Base-by-base conservation (phyloP, 345 rosid genomes). In the Pistacia vera region DNA sequence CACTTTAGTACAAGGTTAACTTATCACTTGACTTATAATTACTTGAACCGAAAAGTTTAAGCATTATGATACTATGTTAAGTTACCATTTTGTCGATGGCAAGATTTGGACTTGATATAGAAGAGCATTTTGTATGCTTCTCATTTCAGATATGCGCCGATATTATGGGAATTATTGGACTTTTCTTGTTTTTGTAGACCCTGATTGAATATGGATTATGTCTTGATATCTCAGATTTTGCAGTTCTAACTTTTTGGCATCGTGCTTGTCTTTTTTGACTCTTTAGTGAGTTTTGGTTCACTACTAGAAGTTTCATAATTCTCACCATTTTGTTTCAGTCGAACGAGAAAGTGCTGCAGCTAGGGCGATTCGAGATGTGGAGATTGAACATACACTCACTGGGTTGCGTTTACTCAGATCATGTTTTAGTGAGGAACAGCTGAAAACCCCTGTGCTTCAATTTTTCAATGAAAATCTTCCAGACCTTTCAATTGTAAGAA, bases 351-450 rank as follows among this genome's bases (percentile, higher is more conserved):
- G 81, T 68, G 90, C 85, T 74, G 98, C 97, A 62, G 82, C 91
- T 20, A 93, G 90, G 66, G 92, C 95, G 11, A 86, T 86, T 13
- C 88, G 97, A 61, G 97, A 93, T 75, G 88, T 91, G 73, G 93
- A 91, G 80, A 83, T 91, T 70, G 95, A 91, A 58, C 90, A 86
- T 33, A 80, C 78, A 58, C 71, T 88, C 57, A 90, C 93, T 20
- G 85, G 82, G 58, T 30, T 95, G 69, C 89, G 84, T 25, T 86
- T 92, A 79, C 89, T 93, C 4, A 83, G 88, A 28, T 91, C 99
- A 2, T 84, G 81, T 76, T 83, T 90, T 51, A 80, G 70, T 0
- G 73, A 90, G 70, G 89, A 87, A 67, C 93, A 93, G 83, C 83
- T 88, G 18, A 75, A 81, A 22, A 85, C 81, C 35, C 92, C 93